Percentiles rank a stretch among this genome's conserved stretches.
Conservation (phyloP, 306 rosid species). For the Glycine tomentella region DNA sequence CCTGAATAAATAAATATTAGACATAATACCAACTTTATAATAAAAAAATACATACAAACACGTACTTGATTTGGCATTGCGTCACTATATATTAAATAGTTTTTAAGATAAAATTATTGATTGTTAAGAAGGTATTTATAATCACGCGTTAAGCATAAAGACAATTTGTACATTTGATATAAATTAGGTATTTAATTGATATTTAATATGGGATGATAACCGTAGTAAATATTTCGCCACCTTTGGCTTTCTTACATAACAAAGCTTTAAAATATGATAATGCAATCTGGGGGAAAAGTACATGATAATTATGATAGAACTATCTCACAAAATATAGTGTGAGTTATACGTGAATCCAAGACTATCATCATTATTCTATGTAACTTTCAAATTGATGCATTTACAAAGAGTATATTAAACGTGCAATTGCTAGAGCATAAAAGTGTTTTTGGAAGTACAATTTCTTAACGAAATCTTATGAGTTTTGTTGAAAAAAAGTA, state of each 20-base stretch:
- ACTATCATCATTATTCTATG: background rate
- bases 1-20: background rate
- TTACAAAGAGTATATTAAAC: no score
- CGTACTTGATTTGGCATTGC: background rate
- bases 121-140: background rate
- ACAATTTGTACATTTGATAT: background rate
- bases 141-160: background rate
- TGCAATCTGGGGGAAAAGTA: background rate
- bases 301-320: slow-evolving; percentile 3
- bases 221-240: background rate
- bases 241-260: background rate
- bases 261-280: background rate
- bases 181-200: background rate
- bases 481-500: background rate
- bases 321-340: background rate
- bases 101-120: background rate
- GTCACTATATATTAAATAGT: background rate
- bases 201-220: background rate
- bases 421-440: background rate
- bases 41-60: background rate
- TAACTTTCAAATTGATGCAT: background rate
- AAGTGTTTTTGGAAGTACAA: background rate
- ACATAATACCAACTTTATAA: background rate
- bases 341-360: background rate
- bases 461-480: background rate